Conservation (phyloP, 2,329 filamentous ascomycete species). For the Clarireedia paspali region DNA sequence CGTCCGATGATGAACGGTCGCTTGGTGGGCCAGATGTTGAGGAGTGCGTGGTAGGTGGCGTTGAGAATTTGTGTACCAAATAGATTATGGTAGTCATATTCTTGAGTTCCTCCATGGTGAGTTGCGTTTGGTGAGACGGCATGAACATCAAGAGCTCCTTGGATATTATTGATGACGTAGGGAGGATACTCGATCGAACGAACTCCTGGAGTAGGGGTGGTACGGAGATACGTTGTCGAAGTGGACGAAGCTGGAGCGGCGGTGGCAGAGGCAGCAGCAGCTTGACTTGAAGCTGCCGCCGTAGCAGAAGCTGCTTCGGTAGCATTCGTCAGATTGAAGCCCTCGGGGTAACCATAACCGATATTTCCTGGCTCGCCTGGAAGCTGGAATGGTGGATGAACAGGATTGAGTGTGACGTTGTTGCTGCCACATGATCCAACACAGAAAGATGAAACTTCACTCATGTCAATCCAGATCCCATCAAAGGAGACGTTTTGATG, state of each 20-base stretch:
- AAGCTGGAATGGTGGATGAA: conserved; percentile 56
- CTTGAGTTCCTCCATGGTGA: conserved; percentile 61
- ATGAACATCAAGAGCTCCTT: conserved; percentile 64
- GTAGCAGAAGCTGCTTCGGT: conserved; percentile 58
- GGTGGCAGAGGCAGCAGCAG: conserved; percentile 29
- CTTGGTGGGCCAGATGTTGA: conserved; percentile 42
- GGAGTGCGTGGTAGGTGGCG: conserved; percentile 52
- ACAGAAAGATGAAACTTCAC: conserved; percentile 55
- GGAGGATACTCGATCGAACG: conserved; percentile 67
- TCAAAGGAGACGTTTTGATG: conserved; percentile 45
- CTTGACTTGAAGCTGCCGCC: conserved; percentile 44
- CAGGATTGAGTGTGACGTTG: conserved; percentile 59
- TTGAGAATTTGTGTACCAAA: conserved; percentile 69
- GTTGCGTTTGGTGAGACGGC: conserved; percentile 72
- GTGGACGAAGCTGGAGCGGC: conserved; percentile 23
- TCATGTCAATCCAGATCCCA: conserved; percentile 53
- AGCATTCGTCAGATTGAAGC: conserved; percentile 59
- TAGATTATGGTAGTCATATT: conserved; percentile 81
- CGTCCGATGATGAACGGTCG: conserved; percentile 80
- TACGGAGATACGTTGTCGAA: conserved; percentile 43
- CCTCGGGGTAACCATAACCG: conserved; percentile 57
- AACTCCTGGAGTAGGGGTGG: conserved; percentile 52
- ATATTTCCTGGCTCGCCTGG: conserved; percentile 57
- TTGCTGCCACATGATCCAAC: conserved; percentile 63
- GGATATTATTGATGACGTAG: conserved; percentile 67